Evolutionary conservation across 2,329 filamentous ascomycete species (phyloP).

Genomic region (Coniella lustricola): DNA sequence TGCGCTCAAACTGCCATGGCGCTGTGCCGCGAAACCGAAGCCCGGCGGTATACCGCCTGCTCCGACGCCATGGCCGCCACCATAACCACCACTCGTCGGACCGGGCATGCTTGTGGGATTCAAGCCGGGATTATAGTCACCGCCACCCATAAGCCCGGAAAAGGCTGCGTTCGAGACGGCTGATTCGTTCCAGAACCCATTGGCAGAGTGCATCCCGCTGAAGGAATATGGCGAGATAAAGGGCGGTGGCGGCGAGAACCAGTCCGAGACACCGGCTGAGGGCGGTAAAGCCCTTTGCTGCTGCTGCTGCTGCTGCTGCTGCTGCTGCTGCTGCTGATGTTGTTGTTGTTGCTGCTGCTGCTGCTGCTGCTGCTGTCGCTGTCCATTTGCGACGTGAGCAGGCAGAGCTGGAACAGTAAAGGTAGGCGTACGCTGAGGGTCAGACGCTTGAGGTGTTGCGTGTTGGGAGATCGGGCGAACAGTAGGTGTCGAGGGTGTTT

Average conservation of each 20-base stretch:
- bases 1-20: conserved; percentile 65
- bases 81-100: conserved; percentile 12
- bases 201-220: conserved; percentile 28
- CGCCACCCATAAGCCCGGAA: conserved; percentile 19
- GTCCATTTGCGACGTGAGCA: conserved; percentile 22
- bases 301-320: conserved; percentile 23
- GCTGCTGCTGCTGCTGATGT: conserved; percentile 10
- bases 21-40: conserved; percentile 35
- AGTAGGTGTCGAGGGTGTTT: conserved; percentile 14
- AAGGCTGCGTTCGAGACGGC: conserved; percentile 21
- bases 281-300: conserved; percentile 39
- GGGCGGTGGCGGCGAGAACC: conserved; percentile 46
- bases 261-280: conserved; percentile 34
- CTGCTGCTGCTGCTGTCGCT: conserved; percentile 26
- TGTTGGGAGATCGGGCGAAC: conserved; percentile 17
- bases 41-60: conserved; percentile 17
- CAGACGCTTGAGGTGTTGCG: conserved; percentile 18
- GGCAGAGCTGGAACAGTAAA: conserved; percentile 35
- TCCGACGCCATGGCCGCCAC: conserved; percentile 19
- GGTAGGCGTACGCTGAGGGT: conserved; percentile 22
- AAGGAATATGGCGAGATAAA: conserved; percentile 49
- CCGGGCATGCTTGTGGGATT: conserved; percentile 12
- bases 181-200: conserved; percentile 34
- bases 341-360: conserved; percentile 23
- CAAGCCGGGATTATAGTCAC: conserved; percentile 5